Evolutionary conservation across 1,139 yeast genomes (phyloP).

Genomic region (Pichia norvegensis): DNA sequence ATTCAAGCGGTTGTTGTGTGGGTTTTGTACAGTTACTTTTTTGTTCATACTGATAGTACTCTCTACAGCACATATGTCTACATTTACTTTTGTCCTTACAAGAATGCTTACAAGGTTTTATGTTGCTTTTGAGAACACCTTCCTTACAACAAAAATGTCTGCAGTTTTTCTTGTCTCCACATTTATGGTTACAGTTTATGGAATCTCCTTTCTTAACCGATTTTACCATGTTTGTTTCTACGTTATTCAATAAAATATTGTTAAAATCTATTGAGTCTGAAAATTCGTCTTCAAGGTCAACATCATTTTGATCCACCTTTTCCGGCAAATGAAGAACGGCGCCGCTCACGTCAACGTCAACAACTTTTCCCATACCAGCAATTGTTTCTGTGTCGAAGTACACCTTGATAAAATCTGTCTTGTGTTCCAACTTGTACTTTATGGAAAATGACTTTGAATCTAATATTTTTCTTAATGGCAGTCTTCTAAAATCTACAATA

Average conservation of each 20-base stretch:
- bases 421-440: conserved; percentile 17
- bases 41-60: conserved; percentile 6
- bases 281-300: not conserved
- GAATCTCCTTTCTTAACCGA: conserved; percentile 20
- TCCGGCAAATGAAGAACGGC: not conserved
- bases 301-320: not conserved
- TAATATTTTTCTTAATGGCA: conserved; percentile 27
- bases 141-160: conserved; percentile 40
- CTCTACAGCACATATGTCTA: conserved; percentile 39
- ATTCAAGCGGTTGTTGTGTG: conserved; percentile 7
- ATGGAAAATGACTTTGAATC: conserved; percentile 27
- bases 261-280: not conserved
- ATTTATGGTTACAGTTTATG: conserved; percentile 34
- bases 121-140: conserved; percentile 27
- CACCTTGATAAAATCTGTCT: conserved; percentile 24
- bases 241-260: not conserved
- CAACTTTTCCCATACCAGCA: conserved; percentile 28
- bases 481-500: conserved; percentile 35
- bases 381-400: conserved; percentile 33
- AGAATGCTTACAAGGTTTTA: conserved; percentile 31
- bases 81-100: conserved; percentile 36
- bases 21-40: conserved; percentile 4
- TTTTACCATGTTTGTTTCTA: not conserved
- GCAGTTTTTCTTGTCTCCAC: conserved; percentile 31
- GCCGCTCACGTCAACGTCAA: conserved; percentile 1